Evolutionary conservation across 805 yeast species (phyloP), one percentile per base, ranked within the genome.

Genomic region (Myxozyma vanderwaltii): DNA sequence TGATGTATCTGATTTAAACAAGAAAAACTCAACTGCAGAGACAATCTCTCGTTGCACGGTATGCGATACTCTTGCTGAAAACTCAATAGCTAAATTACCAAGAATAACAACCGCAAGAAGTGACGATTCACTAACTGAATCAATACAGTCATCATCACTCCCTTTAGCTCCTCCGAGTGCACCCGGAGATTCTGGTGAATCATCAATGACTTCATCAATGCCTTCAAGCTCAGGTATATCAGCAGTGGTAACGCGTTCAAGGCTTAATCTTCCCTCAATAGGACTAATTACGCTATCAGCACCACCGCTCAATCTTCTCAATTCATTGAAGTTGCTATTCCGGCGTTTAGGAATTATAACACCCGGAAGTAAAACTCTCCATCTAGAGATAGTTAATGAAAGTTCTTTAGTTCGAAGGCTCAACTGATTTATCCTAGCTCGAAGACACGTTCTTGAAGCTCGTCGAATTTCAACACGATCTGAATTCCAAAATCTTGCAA

Each of bases 301-400:
- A 6, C 56, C 33, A 13, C 46, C 54, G 21, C 41, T 39, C 29
- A 40, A 12, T 43, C 48, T 24, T 38, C 59, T 17, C 24, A 38
- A 24, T 8, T 27, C 27, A n/a, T 38, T 19, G 31, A 41, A 40
- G 27, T 27, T 39, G 27, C 51, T 45, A 41, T 21, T 50, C 17
- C 54, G 36, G 15, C 54, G 24, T 44, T 51, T 51, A 5, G 59
- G 54, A 41, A 41, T 33, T 17, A 45, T 50, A 4, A 50, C 58
- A 1, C 64, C 65, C 4, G 65, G 65, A 1, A 62, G 56, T 39
- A 62, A 31, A 8, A 56, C 54, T 23, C 63, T 44, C 65, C 65
- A 62, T 6, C 65, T 54, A 33, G 65, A 51, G n/a, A 62, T 56
- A 4, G 65, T 59, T 29, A 51, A 23, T 19, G 65, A 59, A 24